A percentile compares a stretch with the other conserved stretches of the same genome.
Evolutionary conservation across 805 yeast species (phyloP).

Genomic region (Schwanniomyces polymorphus): DNA sequence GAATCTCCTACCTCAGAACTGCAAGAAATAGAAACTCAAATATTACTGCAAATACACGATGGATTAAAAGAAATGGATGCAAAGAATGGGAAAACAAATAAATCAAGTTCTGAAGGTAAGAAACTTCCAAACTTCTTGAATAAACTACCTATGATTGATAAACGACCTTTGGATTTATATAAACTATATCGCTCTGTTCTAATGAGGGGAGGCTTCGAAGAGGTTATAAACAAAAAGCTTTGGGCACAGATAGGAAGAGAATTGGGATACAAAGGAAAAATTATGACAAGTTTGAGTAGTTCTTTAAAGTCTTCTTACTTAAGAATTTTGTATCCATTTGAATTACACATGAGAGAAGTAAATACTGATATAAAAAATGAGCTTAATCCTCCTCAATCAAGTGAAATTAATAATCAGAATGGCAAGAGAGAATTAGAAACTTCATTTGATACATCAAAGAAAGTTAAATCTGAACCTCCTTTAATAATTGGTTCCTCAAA

Average conservation of each 20-base stretch:
- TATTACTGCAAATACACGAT: not conserved
- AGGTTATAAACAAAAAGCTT: slow-evolving; percentile 61
- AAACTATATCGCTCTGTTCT: slow-evolving; percentile 57
- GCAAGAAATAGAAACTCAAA: not conserved
- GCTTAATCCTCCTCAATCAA: not conserved
- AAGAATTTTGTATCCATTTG: slow-evolving; percentile 37
- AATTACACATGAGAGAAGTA: slow-evolving; percentile 16
- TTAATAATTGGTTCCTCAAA: slow-evolving; percentile 46
- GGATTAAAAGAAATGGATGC: not conserved
- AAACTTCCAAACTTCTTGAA: slow-evolving; percentile 9
- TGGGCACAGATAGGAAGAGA: slow-evolving; percentile 89
- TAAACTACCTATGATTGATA: slow-evolving; percentile 67
- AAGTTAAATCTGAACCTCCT: slow-evolving; percentile 21
- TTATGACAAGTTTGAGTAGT: slow-evolving; percentile 69
- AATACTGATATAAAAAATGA: slow-evolving; percentile 15
- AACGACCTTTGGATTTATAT: slow-evolving; percentile 64
- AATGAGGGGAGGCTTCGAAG: slow-evolving; percentile 64
- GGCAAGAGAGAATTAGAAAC: slow-evolving; percentile 5
- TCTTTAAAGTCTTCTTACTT: slow-evolving; percentile 62
- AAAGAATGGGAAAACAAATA: not conserved
- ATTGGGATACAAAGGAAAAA: slow-evolving; percentile 70
- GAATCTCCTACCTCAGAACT: no score
- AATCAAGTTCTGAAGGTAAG: not conserved
- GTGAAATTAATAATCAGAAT: slow-evolving; percentile 3
- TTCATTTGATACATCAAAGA: not conserved